Percentiles rank a stretch among this genome's conserved stretches.
These are phyloP conservation scores for Mucor irregularis DNA, from an alignment of 371 early-diverging fungal species.

Conservation along the genomic window DNA sequence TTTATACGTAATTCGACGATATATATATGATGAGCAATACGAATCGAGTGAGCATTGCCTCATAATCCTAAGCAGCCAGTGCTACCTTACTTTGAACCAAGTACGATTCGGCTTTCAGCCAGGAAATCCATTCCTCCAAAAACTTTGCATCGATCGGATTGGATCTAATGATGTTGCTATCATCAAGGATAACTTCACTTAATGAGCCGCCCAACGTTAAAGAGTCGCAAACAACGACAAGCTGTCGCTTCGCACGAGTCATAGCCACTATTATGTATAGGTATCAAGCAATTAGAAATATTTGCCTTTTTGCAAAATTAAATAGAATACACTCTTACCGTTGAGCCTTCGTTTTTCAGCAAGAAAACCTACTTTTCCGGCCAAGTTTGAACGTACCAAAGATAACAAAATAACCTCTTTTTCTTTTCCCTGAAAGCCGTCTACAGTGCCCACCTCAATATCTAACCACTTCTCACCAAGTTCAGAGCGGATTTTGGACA, in stretches of 20 bases:
- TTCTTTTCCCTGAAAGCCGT: slow-evolving; percentile 96
- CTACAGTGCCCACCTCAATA: slow-evolving; percentile 85
- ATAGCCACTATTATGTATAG: slow-evolving; percentile 68
- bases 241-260: slow-evolving; percentile 87
- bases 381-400: slow-evolving; percentile 80
- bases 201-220: slow-evolving; percentile 47
- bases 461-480: slow-evolving; percentile 25
- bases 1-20: too few relatives aligned
- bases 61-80: too few relatives aligned
- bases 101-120: slow-evolving; percentile 14
- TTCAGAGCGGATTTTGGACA: slow-evolving; percentile 38
- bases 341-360: slow-evolving; percentile 80
- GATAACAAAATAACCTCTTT: slow-evolving; percentile 87
- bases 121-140: slow-evolving; percentile 51
- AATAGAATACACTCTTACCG: slow-evolving; percentile 26
- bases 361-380: slow-evolving; percentile 88
- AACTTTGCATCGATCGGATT: slow-evolving; percentile 39
- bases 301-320: too few relatives aligned
- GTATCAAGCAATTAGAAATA: background rate
- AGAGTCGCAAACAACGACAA: slow-evolving; percentile 83
- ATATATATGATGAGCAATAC: too few relatives aligned
- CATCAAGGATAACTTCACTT: background rate
- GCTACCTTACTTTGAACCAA: background rate
- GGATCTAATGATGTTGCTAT: background rate
- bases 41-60: too few relatives aligned